Evolutionary conservation across 257 asterid species (phyloP), one percentile per base, ranked within the genome.

Genomic region (Nicotiana paniculata): DNA sequence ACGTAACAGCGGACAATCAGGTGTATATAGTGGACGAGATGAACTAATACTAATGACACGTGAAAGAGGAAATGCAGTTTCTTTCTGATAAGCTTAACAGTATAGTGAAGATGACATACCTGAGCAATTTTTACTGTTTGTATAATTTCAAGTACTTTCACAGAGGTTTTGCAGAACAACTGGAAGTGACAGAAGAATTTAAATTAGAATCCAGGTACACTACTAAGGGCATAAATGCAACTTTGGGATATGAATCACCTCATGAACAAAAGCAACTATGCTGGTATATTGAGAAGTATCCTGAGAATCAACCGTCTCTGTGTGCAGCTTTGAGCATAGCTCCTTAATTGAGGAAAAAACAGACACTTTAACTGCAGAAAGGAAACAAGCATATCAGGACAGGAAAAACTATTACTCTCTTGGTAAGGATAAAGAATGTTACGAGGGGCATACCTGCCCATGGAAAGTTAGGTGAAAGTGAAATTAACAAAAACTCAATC

Each of bases 51-150:
- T 74, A 26, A 48, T 28, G 43, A 51, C 79, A 74, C 3, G 59
- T 12, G 39, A 51, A 51, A 74, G 78, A 48, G 55, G 79, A 63
- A 74, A 74, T 30, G 43, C 79, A 26, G 5, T 57, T 5, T 57
- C 9, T 57, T 57, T 17, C 63, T 57, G 63, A 17, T 57, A 57
- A 57, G 9, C 28, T 18, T 57, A 17, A 57, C 63, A 57, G 63
- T 7, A 57, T 51, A 51, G 51, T 26, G 63, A 74, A 74, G 3
- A 62, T 7, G 67, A 82, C 82, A 63, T 86, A 96, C 99, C 96
- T 93, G 99, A 54, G 94, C 97, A 66, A 96, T 96, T 74, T 96
- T 94, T 68, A 96, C 88, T 1, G 91, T 89, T 81, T 85, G 93
- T 72, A 94, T 82, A 84, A 92, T 88, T 61, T 92, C 92, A 16